Evolutionary conservation across 805 yeast genomes (phyloP).

Genomic region (Pichia pseudocactophila): DNA sequence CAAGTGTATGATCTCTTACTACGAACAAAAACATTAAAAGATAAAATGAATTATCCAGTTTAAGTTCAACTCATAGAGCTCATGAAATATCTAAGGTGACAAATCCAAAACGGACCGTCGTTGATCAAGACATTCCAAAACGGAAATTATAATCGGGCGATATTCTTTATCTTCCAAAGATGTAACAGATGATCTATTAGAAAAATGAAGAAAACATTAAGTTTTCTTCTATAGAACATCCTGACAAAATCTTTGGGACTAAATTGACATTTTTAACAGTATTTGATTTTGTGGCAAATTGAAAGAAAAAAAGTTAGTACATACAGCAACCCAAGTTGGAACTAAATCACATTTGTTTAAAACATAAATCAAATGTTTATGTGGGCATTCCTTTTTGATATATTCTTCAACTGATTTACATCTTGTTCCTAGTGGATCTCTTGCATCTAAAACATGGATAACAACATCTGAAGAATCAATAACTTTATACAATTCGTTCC

Average conservation of each 20-base stretch:
- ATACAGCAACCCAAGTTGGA: constrained; percentile 99
- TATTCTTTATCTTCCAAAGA: constrained; percentile 82
- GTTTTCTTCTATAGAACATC: constrained; percentile 34
- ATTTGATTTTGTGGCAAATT: background rate
- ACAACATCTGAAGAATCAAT: constrained; percentile 97
- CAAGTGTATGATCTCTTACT: constrained; percentile 79
- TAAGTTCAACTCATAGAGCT: constrained; percentile 80
- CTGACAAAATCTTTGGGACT: constrained; percentile 77
- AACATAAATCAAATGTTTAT: constrained; percentile 90
- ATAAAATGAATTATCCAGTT: constrained; percentile 12
- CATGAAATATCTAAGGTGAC: constrained; percentile 33
- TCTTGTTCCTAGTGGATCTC: constrained; percentile 95
- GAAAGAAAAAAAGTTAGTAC: constrained; percentile 44
- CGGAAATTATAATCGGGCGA: constrained; percentile 41
- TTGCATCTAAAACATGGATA: constrained; percentile 91
- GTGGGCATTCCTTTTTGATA: constrained; percentile 89
- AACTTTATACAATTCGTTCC: constrained; percentile 96
- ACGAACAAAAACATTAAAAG: constrained; percentile 43
- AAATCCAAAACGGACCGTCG: constrained; percentile 35
- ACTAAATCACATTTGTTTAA: constrained; percentile 96
- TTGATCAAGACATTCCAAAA: constrained; percentile 32
- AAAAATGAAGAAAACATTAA: constrained; percentile 20
- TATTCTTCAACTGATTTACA: constrained; percentile 90
- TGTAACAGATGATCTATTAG: constrained; percentile 84
- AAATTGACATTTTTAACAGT: too few relatives aligned